Evolutionary conservation across 805 yeast genomes (phyloP).

Genomic region (Candida dendrica): DNA sequence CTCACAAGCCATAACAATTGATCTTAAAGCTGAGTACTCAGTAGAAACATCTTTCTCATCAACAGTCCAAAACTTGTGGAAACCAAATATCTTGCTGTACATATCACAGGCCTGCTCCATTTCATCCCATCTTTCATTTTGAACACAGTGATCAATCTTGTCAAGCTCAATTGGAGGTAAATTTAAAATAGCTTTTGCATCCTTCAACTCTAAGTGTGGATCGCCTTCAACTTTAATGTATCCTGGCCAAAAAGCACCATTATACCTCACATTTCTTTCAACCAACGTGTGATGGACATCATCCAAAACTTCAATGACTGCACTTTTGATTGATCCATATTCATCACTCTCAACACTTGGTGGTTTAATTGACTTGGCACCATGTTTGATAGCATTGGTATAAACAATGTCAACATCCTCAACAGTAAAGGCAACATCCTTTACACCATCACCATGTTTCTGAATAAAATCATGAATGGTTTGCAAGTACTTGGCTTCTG

Average conservation of each 20-base stretch:
- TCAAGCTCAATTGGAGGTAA: conserved; percentile 33
- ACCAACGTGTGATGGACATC: conserved; percentile 68
- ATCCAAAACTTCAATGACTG: conserved; percentile 46
- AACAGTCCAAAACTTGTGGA: conserved; percentile 78
- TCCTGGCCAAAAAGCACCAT: conserved; percentile 47
- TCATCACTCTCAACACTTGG: conserved; percentile 30
- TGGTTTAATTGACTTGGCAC: conserved; percentile 37
- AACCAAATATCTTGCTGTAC: conserved; percentile 60
- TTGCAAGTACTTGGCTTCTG: conserved; percentile 16
- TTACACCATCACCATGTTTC: conserved; percentile 74
- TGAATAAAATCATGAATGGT: conserved; percentile 39
- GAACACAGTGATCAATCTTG: conserved; percentile 73
- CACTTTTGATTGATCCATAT: conserved; percentile 44
- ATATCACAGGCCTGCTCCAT: conserved; percentile 52
- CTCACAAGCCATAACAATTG: conserved; percentile 70
- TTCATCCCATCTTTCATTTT: conserved; percentile 64
- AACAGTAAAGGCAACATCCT: conserved; percentile 67
- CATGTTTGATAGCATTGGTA: conserved; percentile 39
- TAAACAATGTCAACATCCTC: conserved; percentile 39
- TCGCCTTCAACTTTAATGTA: conserved; percentile 17
- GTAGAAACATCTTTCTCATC: conserved; percentile 74
- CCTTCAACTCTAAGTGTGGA: neutral
- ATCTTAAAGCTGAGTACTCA: conserved; percentile 57
- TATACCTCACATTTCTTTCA: conserved; percentile 27
- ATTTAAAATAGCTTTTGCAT: conserved; percentile 2